Conservation (phyloP, 139 green algal genomes). For the Auxenochlorella pyrenoidosa region DNA sequence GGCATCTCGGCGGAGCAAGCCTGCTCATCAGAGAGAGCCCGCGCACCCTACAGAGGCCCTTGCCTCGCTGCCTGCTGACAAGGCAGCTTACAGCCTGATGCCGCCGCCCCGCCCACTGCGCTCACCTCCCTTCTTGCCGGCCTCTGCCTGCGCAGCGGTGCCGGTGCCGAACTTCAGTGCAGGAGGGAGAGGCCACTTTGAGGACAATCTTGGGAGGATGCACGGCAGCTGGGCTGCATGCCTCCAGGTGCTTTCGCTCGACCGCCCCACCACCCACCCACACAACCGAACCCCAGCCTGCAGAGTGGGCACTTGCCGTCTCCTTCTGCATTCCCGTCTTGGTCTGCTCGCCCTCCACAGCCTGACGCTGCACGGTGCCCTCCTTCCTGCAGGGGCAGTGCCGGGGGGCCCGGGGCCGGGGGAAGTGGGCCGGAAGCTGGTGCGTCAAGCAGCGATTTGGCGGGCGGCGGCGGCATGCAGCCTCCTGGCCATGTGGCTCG, state of each 20-base stretch:
- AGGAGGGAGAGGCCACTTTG: no score
- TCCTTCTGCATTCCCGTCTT: conserved; percentile 45
- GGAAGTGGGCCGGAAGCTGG: background rate
- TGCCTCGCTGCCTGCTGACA: no score
- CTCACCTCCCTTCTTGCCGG: conserved; percentile 42
- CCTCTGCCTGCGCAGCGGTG: conserved; percentile 32
- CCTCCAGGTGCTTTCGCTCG: no score
- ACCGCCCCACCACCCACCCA: background rate
- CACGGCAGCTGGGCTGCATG: no score
- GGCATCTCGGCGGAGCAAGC: no score
- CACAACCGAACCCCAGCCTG: background rate
- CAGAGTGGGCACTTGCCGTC: background rate
- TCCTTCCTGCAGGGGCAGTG: background rate
- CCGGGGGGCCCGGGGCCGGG: background rate
- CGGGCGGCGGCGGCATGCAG: no score
- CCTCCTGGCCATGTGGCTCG: no score
- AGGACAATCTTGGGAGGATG: no score
- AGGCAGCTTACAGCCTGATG: no score
- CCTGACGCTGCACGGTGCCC: conserved; percentile 4
- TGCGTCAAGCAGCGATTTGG: background rate
- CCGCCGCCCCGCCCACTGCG: background rate
- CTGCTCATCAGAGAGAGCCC: no score
- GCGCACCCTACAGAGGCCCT: no score
- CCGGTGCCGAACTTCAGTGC: conserved; percentile 32
- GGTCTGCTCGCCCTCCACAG: conserved; percentile 36